Conservation (phyloP, 148 eudicot species). For the Tetragonia tetragonoides region DNA sequence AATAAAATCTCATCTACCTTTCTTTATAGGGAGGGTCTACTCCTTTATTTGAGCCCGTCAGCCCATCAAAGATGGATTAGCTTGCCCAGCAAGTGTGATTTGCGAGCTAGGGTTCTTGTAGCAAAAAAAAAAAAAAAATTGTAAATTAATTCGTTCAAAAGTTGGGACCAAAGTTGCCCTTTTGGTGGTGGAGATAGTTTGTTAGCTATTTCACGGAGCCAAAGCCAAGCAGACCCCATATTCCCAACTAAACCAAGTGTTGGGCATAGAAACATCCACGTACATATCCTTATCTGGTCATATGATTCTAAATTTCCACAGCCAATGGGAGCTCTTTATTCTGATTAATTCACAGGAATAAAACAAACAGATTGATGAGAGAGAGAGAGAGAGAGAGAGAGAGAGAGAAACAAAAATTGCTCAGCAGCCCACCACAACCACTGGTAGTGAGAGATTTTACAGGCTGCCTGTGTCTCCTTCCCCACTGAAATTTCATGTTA, state of each 20-base stretch:
- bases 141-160: neutral
- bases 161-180: neutral
- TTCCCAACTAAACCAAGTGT: slow-evolving; percentile 17
- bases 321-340: slow-evolving; percentile 8
- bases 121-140: too few species aligned
- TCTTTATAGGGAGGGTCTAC: too few species aligned
- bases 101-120: too few species aligned
- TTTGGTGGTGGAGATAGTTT: neutral
- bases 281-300: slow-evolving; percentile 19
- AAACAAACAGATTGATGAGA: neutral
- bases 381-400: neutral
- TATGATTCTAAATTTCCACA: neutral
- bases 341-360: neutral
- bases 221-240: neutral
- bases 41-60: too few species aligned
- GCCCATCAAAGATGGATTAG: too few species aligned
- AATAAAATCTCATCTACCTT: too few species aligned
- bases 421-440: slow-evolving; percentile 6
- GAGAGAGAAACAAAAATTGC: neutral
- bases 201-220: neutral
- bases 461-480: neutral
- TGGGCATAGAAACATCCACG: slow-evolving; percentile 13
- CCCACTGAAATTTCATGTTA: neutral
- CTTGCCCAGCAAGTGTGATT: too few species aligned
- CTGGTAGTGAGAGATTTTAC: slow-evolving; percentile 9